These are phyloP conservation scores for Plantago elongata DNA, from an alignment of 257 asterid species.

Conservation along the genomic window DNA sequence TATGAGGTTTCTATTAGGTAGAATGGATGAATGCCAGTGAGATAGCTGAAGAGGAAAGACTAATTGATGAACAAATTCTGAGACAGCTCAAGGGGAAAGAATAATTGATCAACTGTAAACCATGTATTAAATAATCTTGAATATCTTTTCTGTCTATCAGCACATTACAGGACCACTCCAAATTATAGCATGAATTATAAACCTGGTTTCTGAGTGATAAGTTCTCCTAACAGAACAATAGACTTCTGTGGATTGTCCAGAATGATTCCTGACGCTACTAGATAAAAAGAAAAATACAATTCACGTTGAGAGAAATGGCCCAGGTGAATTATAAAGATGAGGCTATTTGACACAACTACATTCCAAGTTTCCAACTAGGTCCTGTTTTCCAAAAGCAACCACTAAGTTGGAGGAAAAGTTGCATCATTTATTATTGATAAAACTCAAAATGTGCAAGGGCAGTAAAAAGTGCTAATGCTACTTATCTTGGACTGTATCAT, in stretches of 20 bases:
- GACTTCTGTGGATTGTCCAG: too few species aligned
- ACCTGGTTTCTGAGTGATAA: too few species aligned
- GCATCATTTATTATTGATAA: constrained; percentile 7
- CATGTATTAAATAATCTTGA: too few species aligned
- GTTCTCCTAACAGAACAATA: too few species aligned
- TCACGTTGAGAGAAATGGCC: not conserved
- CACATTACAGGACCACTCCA: too few species aligned
- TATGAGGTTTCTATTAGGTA: not conserved
- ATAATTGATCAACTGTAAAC: too few species aligned
- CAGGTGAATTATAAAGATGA: constrained; percentile 17
- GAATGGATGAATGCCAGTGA: not conserved
- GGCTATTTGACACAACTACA: constrained; percentile 12
- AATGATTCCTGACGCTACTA: not conserved
- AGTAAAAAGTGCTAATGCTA: not conserved
- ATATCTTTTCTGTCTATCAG: too few species aligned
- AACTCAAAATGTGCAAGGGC: constrained; percentile 9
- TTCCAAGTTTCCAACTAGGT: constrained; percentile 19
- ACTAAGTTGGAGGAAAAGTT: constrained; percentile 21
- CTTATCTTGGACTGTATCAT: constrained; percentile 13
- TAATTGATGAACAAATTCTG: too few species aligned
- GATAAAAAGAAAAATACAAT: not conserved
- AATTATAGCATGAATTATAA: too few species aligned
- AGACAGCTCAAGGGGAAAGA: too few species aligned
- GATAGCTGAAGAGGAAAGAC: not conserved
- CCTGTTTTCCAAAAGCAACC: constrained; percentile 23